A percentile compares a stretch with the other conserved stretches of the same genome.
Evolutionary conservation across 176 grass and related monocot genomes (phyloP).

Genomic region (Puccinellia tenuiflora): DNA sequence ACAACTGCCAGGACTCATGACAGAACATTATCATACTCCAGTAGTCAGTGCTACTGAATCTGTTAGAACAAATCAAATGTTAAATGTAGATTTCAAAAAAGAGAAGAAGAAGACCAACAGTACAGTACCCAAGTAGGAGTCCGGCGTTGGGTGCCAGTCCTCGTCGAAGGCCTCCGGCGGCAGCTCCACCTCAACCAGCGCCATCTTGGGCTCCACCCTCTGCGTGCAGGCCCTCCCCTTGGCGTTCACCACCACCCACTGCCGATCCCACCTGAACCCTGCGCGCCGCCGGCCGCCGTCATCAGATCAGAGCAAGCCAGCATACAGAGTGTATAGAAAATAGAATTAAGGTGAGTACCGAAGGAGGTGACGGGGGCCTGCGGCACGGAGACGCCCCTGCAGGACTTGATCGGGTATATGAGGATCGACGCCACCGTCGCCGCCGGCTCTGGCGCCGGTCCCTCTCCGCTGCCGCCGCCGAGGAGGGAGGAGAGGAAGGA

Average conservation of each 20-base stretch:
- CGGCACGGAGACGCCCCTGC: slow-evolving; percentile 64
- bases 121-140: slow-evolving; percentile 54
- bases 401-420: slow-evolving; percentile 88
- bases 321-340: too few species aligned
- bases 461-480: slow-evolving; percentile 12
- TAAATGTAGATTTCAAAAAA: background rate
- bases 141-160: slow-evolving; percentile 44
- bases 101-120: background rate
- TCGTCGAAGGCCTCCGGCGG: slow-evolving; percentile 57
- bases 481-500: slow-evolving; percentile 61
- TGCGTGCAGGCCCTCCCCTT: slow-evolving; percentile 68
- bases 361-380: slow-evolving; percentile 66
- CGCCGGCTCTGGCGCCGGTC: slow-evolving; percentile 3
- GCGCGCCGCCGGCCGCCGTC: too few species aligned
- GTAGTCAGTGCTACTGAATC: too few species aligned
- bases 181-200: slow-evolving; percentile 62
- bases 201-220: slow-evolving; percentile 78
- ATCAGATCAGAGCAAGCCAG: too few species aligned
- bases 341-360: too few species aligned
- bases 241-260: slow-evolving; percentile 82
- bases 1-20: too few species aligned
- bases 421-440: slow-evolving; percentile 50
- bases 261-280: slow-evolving; percentile 88
- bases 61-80: background rate
- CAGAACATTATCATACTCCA: too few species aligned